phyloP scores from a whole-genome alignment of 768 basidiomycete species.

The Panellus pusillus region DNA sequence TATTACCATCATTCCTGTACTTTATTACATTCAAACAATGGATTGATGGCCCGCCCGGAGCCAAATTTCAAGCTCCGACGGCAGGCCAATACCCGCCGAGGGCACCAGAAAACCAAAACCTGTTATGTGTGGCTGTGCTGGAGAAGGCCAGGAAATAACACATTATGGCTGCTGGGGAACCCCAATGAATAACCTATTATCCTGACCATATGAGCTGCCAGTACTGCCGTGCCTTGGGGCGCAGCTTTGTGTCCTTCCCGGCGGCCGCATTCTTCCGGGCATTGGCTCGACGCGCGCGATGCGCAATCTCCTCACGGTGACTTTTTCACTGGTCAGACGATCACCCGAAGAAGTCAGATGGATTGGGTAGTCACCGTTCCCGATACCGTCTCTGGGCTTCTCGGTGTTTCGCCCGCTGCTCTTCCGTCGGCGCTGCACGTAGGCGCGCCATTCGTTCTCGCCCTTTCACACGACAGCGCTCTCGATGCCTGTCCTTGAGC shows the following conservation, averaged over 20 bases:
- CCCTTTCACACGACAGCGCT: background rate
- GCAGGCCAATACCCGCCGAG: too few species aligned
- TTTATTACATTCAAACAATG: too few species aligned
- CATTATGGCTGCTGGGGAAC: too few species aligned
- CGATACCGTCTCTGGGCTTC: background rate
- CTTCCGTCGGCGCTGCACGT: background rate
- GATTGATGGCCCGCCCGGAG: too few species aligned
- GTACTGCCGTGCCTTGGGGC: background rate
- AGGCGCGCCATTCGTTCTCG: background rate
- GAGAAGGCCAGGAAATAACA: too few species aligned
- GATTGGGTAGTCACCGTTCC: background rate
- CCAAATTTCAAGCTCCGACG: too few species aligned
- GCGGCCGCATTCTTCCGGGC: background rate
- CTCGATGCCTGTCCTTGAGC: background rate
- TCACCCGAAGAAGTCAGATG: background rate
- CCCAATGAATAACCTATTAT: too few species aligned
- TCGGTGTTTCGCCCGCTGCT: background rate
- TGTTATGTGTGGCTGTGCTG: too few species aligned
- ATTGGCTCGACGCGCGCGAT: background rate
- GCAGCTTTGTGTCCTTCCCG: background rate
- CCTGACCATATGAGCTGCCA: too few species aligned
- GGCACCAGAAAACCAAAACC: too few species aligned
- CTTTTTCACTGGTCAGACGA: background rate
- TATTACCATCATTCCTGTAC: too few species aligned
- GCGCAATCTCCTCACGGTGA: background rate